phyloP scores from a whole-genome alignment of 2,329 filamentous ascomycete genomes.

The Diplodia scrobiculata region DNA sequence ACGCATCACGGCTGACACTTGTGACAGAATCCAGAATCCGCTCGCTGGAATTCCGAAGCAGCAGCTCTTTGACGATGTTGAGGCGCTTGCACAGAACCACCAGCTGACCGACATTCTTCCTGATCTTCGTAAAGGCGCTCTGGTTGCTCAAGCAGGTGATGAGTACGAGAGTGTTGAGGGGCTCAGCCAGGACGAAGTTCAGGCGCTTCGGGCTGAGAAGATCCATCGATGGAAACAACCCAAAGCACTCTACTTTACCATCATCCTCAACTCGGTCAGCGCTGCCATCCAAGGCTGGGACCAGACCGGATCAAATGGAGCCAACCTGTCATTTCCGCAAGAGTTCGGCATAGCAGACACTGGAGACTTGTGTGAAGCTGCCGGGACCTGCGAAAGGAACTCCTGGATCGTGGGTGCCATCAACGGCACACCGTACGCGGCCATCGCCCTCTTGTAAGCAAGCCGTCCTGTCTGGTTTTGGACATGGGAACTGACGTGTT shows the following conservation, averaged over 20 bases:
- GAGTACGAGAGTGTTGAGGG: conserved; percentile 64
- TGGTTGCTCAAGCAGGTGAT: conserved; percentile 70
- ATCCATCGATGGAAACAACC: conserved; percentile 70
- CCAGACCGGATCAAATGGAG: conserved; percentile 40
- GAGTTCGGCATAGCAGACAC: conserved; percentile 55
- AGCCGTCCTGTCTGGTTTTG: not conserved
- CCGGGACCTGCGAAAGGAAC: conserved; percentile 38
- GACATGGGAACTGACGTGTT: no score
- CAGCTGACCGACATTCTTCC: conserved; percentile 60
- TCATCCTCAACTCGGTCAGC: conserved; percentile 67
- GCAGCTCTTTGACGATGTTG: conserved; percentile 57
- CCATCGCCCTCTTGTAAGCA: conserved; percentile 29
- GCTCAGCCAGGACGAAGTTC: conserved; percentile 63
- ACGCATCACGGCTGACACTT: not conserved
- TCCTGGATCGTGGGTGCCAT: conserved; percentile 36
- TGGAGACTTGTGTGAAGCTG: conserved; percentile 2
- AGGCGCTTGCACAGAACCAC: conserved; percentile 62
- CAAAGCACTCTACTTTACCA: conserved; percentile 64
- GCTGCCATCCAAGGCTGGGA: conserved; percentile 59
- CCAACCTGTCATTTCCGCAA: conserved; percentile 62
- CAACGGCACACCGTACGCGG: conserved; percentile 33
- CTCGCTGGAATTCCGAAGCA: conserved; percentile 58
- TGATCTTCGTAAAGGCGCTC: conserved; percentile 67
- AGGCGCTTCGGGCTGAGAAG: conserved; percentile 62
- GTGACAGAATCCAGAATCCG: conserved; percentile 58